phyloP scores from a whole-genome alignment of 345 rosid genomes.

The Pugionium dolabratum region DNA sequence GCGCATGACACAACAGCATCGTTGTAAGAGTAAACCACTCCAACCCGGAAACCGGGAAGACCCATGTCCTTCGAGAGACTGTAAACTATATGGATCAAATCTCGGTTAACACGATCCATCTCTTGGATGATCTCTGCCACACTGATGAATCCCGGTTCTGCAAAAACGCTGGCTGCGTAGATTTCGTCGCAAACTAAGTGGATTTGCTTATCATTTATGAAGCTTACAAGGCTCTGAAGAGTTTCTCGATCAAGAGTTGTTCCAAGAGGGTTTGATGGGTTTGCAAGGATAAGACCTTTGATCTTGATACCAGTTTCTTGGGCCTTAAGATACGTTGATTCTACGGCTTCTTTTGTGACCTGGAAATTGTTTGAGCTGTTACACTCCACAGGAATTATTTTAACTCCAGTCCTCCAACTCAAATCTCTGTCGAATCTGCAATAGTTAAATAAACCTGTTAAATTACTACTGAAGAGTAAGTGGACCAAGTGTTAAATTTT shows the following conservation, averaged over 20 bases:
- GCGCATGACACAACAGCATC: constrained; percentile 52
- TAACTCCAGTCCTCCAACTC: constrained; percentile 60
- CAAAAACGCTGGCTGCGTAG: constrained; percentile 53
- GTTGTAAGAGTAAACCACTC: constrained; percentile 55
- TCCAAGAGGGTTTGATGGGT: constrained; percentile 45
- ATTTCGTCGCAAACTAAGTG: constrained; percentile 63
- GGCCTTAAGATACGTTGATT: constrained; percentile 40
- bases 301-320: constrained; percentile 42
- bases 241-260: constrained; percentile 33
- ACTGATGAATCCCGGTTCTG: constrained; percentile 47
- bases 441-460: background rate
- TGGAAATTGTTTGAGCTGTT: constrained; percentile 55
- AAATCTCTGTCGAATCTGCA: constrained; percentile 62
- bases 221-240: constrained; percentile 27
- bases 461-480: constrained; percentile 23
- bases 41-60: constrained; percentile 60
- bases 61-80: constrained; percentile 65
- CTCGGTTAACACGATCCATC: constrained; percentile 36
- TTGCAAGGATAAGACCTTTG: constrained; percentile 36
- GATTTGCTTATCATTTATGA: constrained; percentile 45
- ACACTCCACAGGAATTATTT: constrained; percentile 53
- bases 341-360: constrained; percentile 51
- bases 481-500: constrained; percentile 24
- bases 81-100: constrained; percentile 52
- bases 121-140: constrained; percentile 51